These are phyloP conservation scores for Neltuma alba DNA, from an alignment of 306 rosid genomes.

Conservation along the genomic window DNA sequence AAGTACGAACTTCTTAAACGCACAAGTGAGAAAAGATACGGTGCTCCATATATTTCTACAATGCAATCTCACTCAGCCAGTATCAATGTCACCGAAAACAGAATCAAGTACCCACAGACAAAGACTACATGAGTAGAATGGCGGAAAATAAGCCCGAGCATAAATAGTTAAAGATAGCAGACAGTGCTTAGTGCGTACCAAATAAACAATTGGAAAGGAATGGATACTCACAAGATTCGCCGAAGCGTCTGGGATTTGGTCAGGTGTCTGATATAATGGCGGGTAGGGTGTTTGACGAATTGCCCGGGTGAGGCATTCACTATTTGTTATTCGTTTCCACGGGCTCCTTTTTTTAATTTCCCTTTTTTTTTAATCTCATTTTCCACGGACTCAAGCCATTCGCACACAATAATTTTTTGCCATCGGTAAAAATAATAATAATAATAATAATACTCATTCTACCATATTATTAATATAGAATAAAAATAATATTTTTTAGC, in stretches of 20 bases:
- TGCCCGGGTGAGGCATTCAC: too few species aligned
- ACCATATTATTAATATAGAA: too few species aligned
- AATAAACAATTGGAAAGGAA: conserved; percentile 2
- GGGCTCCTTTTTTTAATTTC: too few species aligned
- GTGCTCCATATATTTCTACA: background rate
- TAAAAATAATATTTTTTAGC: too few species aligned
- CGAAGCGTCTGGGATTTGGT: conserved; percentile 35
- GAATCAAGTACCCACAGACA: background rate
- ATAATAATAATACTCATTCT: too few species aligned
- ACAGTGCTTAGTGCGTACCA: background rate
- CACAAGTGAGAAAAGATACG: background rate
- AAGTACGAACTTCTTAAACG: background rate
- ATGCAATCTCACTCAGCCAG: background rate
- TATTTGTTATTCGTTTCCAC: too few species aligned
- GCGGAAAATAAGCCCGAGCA: background rate
- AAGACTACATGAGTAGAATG: background rate
- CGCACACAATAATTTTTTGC: too few species aligned
- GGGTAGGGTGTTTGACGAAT: conserved; percentile 24
- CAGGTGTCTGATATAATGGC: conserved; percentile 22
- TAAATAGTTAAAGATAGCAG: background rate
- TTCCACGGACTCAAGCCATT: too few species aligned
- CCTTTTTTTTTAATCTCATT: too few species aligned
- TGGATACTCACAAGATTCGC: conserved; percentile 44
- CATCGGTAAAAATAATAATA: too few species aligned
- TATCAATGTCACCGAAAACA: background rate